Percentiles rank a stretch among this genome's conserved stretches.
Evolutionary conservation across 2,329 filamentous ascomycete species (phyloP).

Genomic region (Clonostachys rosea): DNA sequence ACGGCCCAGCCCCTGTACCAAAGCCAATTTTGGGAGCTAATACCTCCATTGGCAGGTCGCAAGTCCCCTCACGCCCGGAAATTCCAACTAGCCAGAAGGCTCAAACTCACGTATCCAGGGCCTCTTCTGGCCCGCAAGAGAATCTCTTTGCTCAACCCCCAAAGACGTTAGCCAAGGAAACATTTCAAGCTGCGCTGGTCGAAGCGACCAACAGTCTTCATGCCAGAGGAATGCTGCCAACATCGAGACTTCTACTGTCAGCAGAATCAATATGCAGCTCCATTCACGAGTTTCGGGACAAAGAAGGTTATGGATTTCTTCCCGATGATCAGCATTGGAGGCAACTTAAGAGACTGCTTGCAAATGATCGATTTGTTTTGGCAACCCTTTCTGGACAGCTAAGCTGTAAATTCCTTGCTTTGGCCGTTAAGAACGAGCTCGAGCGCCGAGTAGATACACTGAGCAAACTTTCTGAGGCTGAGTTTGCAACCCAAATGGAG

Average conservation of each 20-base stretch:
- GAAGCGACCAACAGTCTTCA: background rate
- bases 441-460: conserved; percentile 14
- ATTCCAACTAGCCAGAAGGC: background rate
- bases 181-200: background rate
- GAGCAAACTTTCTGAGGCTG: conserved; percentile 12
- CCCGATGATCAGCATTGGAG: conserved; percentile 27
- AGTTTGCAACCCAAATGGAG: conserved; percentile 15
- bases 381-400: conserved; percentile 18
- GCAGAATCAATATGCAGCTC: too few species aligned
- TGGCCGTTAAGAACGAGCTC: conserved; percentile 15
- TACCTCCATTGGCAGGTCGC: conserved; percentile 24
- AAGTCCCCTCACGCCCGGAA: conserved; percentile 2
- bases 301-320: conserved; percentile 14
- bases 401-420: conserved; percentile 17
- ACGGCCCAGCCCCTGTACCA: conserved; percentile 8
- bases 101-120: background rate
- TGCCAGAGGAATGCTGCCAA: too few species aligned
- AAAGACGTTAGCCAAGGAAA: background rate
- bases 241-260: too few species aligned
- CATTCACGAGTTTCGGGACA: too few species aligned
- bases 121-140: background rate
- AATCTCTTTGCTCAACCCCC: background rate
- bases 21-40: conserved; percentile 26
- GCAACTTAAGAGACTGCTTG: conserved; percentile 15
- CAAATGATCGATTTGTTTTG: conserved; percentile 19